Evolutionary conservation across 345 rosid species (phyloP), one percentile per base, ranked within the genome.

Genomic region (Murraya koenigii): DNA sequence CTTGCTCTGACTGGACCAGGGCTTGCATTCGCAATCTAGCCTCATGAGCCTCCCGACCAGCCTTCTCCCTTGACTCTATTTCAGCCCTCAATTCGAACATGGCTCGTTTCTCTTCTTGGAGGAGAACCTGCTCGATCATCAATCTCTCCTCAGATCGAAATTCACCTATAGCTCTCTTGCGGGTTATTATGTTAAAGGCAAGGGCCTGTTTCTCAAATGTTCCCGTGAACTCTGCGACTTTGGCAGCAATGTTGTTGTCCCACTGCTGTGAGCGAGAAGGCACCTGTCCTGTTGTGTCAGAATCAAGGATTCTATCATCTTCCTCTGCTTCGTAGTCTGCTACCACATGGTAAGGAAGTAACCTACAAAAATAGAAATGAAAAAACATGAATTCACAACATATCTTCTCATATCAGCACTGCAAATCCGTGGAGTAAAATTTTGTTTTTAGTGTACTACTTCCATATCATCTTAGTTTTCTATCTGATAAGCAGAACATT

Each of bases 261-360:
- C 97, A 92, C 80, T 89, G 95, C 86, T 96, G 99, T 56, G 88
- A 83, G 6, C 97, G 95, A 32, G 98, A 88, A 70, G 88, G 88
- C 85, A 89, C 80, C 86, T 85, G 88, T 44, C 97, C 94, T 6
- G 94, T 87, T 70, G 97, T 82, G 83, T 94, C 98, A 30, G 97
- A 88, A 82, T 96, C 91, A 70, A 96, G 90, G 79, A 94, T 92
- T 70, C 84, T 90, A 76, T 91, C 98, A 62, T 96, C 98, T 81
- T 96, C 99, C 67, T 94, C 99, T 10, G 98, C 97, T 89, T 96
- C 98, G 78, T 91, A 96, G 85, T 96, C 97, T 54, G 97, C 94
- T 60, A 94, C 93, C 6, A 94, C 94, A 75, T 94, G 98, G 81
- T 92, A 96, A 63, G 98, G 99, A 39, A 94, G 89, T 84, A 88